Base-by-base conservation (phyloP, 495 filamentous ascomycete species). In the Aspergillus ostianus region DNA sequence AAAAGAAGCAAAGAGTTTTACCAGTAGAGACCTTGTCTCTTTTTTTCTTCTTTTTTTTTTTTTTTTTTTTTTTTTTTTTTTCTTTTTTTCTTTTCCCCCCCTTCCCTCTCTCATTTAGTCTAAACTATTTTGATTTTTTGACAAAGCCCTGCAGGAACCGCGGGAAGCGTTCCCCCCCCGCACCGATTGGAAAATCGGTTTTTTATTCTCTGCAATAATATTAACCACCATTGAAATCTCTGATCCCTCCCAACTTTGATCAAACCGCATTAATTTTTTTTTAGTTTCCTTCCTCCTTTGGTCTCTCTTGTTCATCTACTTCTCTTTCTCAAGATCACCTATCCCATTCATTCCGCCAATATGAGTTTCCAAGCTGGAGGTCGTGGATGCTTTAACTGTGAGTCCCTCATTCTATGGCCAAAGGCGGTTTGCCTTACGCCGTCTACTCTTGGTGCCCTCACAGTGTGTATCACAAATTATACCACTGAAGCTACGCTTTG, bases 371-470 rank as follows among this genome's bases (percentile, higher is more conserved):
- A 78, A 67, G 63, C 70, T 63, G 75, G 77, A 73, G 80, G 79
- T 63, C 86, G 88, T 72, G 87, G 82, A 59, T 92, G 89, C 80
- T 92, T 89, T 80, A 92, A 92, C 78, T 91, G 88, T 91, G 73
- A 78, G 88, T 90, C 58, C 63, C 59, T 57, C 23, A 27, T 59
- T 51, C 46, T 8, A 41, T 60, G 58, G 49, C 47, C 47, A 21
- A 29, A 53, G 44, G 46, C 50, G 51, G 61, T 61, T 46, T 27
- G 60, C 54, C 56, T 51, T 63, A 57, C 57, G 53, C 58, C 63
- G 26, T 57, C 53, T 56, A 52, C 55, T 60, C 55, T 57, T 36
- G 47, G 13, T 30, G 20, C 13, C 21, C 18, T 47, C n/a, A 19
- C 36, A 4, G 9, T 55, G 32, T 44, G 51, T 9, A 20, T 53